Conservation (phyloP, 2,329 filamentous ascomycete genomes). For the Thermomyces lanuginosus region DNA sequence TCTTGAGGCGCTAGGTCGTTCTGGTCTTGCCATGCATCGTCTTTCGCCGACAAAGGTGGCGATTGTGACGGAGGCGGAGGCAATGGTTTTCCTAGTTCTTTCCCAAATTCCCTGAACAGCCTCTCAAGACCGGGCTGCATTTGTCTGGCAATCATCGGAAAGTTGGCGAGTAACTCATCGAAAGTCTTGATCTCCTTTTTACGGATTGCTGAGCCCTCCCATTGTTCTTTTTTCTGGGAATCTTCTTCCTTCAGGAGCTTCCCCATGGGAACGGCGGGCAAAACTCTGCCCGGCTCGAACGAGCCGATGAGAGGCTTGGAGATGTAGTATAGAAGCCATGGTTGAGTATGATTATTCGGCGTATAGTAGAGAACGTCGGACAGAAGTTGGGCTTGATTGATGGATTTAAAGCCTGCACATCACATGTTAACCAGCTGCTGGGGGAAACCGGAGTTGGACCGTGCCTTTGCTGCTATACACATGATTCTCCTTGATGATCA, state of each 20-base stretch:
- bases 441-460: background rate
- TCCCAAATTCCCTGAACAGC: constrained; percentile 75
- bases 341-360: constrained; percentile 71
- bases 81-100: constrained; percentile 68
- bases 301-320: constrained; percentile 71
- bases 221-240: too few species aligned
- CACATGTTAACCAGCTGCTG: constrained; percentile 2
- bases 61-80: constrained; percentile 48
- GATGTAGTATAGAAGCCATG: constrained; percentile 96
- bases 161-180: constrained; percentile 73
- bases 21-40: constrained; percentile 28
- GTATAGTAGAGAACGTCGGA: constrained; percentile 77
- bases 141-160: constrained; percentile 88
- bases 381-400: constrained; percentile 77
- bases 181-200: constrained; percentile 92
- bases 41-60: constrained; percentile 39
- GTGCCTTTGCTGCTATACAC: constrained; percentile 95
- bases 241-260: constrained; percentile 16
- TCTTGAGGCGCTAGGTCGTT: constrained; percentile 9
- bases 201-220: constrained; percentile 21
- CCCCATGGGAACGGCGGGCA: constrained; percentile 44
- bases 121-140: constrained; percentile 87
- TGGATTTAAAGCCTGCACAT: constrained; percentile 63
- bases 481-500: constrained; percentile 84
- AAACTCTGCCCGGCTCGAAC: constrained; percentile 59